Percentiles rank a stretch among this genome's conserved stretches.
These are phyloP conservation scores for Thymus quinquecostatus DNA, from an alignment of 257 asterid species.

Conservation along the genomic window DNA sequence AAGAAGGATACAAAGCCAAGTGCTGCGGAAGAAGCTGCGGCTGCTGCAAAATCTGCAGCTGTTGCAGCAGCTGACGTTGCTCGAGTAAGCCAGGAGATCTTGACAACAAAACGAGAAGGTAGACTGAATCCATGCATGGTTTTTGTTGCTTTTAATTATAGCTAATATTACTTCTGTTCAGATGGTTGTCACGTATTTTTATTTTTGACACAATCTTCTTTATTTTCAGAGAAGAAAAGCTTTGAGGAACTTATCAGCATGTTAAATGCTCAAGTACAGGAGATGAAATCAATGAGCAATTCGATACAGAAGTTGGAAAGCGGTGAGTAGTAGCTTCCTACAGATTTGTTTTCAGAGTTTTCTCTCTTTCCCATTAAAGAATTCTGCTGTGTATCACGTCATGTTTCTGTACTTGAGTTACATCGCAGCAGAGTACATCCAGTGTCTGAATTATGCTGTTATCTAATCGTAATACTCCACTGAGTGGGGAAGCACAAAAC, in stretches of 20 bases:
- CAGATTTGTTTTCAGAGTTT: constrained; percentile 1
- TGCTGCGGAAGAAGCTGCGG: constrained; percentile 82
- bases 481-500: constrained; percentile 14
- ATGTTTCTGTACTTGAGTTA: neutral
- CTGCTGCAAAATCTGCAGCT: constrained; percentile 94
- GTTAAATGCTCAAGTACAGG: constrained; percentile 72
- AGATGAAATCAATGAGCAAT: constrained; percentile 85
- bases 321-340: constrained; percentile 37
- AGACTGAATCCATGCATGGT: constrained; percentile 20
- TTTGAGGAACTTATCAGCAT: constrained; percentile 77
- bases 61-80: constrained; percentile 95
- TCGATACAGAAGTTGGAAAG: constrained; percentile 80
- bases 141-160: constrained; percentile 9
- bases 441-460: constrained; percentile 16
- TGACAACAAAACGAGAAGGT: constrained; percentile 80
- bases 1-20: constrained; percentile 51
- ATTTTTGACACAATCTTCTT: constrained; percentile 22
- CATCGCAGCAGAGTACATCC: constrained; percentile 9
- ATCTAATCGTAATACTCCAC: neutral
- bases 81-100: constrained; percentile 87
- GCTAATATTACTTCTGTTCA: constrained; percentile 14
- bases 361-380: constrained; percentile 1
- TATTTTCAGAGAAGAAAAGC: constrained; percentile 76
- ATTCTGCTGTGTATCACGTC: constrained; percentile 6
- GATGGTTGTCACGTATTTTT: constrained; percentile 19